Evolutionary conservation across 164 flowering plant species (phyloP).

Genomic region (Santalum album): DNA sequence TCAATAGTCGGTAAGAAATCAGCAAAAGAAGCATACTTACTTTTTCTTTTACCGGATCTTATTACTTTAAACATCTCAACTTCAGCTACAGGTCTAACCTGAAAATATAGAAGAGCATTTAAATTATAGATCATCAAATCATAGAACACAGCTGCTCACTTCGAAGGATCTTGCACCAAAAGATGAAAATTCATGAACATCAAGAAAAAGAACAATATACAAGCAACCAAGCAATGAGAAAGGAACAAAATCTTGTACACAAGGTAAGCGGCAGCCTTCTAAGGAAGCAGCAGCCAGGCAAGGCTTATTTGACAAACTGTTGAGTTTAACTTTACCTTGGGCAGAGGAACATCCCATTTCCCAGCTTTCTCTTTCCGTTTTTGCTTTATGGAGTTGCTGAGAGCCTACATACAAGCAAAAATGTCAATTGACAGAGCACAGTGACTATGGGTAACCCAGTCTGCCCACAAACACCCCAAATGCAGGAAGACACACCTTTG

Average conservation of each 20-base stretch:
- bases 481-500: slow-evolving; percentile 43
- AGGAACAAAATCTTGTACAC: not conserved
- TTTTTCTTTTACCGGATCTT: slow-evolving; percentile 83
- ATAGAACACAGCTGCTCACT: not conserved
- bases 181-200: not conserved
- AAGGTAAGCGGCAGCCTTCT: too few relatives aligned
- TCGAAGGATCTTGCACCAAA: not conserved
- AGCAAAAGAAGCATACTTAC: slow-evolving; percentile 39
- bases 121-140: not conserved
- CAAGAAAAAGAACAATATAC: not conserved
- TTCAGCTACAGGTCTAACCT: slow-evolving; percentile 99
- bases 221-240: not conserved
- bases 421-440: not conserved
- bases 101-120: slow-evolving; percentile 10
- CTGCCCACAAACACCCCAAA: not conserved
- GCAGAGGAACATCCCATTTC: slow-evolving; percentile 98
- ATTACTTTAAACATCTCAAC: slow-evolving; percentile 96
- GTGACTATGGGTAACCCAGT: not conserved
- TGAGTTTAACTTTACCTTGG: slow-evolving; percentile 51
- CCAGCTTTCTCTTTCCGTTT: slow-evolving; percentile 99
- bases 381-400: slow-evolving; percentile 94
- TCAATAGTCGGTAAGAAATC: not conserved
- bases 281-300: too few relatives aligned
- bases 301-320: not conserved
- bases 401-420: slow-evolving; percentile 37